Evolutionary conservation across 2,329 filamentous ascomycete genomes (phyloP).

Genomic region (Calonectria montana): DNA sequence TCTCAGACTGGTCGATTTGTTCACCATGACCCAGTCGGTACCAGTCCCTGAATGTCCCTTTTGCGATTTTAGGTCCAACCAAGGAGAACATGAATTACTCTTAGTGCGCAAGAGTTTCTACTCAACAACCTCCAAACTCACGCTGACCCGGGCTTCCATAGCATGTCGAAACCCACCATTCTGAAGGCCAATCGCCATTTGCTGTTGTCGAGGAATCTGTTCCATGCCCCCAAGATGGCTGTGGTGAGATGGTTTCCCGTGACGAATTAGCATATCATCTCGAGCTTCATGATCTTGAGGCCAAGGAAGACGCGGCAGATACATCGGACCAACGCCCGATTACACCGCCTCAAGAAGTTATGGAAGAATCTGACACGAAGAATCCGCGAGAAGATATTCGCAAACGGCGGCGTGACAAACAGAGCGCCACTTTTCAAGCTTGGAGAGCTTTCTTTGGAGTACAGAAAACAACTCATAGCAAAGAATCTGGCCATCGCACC

Average conservation of each 20-base stretch:
- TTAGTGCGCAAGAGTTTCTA: slow-evolving; percentile 42
- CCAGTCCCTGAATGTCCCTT: slow-evolving; percentile 45
- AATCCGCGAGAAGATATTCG: background rate
- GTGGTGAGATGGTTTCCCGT: slow-evolving; percentile 62
- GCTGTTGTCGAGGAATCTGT: slow-evolving; percentile 21
- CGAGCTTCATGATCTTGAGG: slow-evolving; percentile 42
- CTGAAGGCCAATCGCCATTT: slow-evolving; percentile 33
- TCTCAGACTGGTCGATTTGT: background rate
- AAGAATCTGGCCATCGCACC: slow-evolving; percentile 32
- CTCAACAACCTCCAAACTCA: slow-evolving; percentile 6
- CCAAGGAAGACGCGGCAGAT: slow-evolving; percentile 28
- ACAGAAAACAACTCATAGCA: slow-evolving; percentile 15
- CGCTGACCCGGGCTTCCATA: slow-evolving; percentile 30
- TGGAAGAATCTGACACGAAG: background rate
- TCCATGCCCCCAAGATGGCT: slow-evolving; percentile 56
- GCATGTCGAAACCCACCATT: slow-evolving; percentile 45
- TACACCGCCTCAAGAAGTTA: slow-evolving; percentile 18
- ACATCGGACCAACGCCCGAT: slow-evolving; percentile 23
- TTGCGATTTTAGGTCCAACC: slow-evolving; percentile 46
- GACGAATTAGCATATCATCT: slow-evolving; percentile 41
- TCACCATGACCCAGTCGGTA: slow-evolving; percentile 1
- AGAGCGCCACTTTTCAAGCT: slow-evolving; percentile 32
- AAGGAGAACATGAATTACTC: slow-evolving; percentile 49
- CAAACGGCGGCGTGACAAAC: slow-evolving; percentile 30
- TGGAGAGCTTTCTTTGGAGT: slow-evolving; percentile 39